Base-by-base conservation (phyloP, 352 stramenopile species). In the Aphanomyces astaci region DNA sequence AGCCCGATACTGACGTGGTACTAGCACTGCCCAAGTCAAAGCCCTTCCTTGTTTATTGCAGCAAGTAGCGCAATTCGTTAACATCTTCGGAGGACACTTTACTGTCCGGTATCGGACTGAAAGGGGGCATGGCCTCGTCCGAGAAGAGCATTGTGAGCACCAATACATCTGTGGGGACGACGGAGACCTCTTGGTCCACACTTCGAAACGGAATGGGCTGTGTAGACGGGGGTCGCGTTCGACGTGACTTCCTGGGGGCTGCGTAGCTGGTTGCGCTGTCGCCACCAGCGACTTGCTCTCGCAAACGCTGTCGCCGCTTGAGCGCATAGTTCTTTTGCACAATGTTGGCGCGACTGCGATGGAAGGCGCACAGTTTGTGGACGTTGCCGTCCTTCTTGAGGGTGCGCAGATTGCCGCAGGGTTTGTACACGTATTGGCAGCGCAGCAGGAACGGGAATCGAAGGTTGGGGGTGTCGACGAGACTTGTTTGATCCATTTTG, bases 291-390 rank as follows among this genome's bases (percentile, higher is more conserved):
- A 15, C 36, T 43, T 43, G 48, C 2, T 55, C 48, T 10, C 60
- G 32, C 17, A 66, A 27, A n/a, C 52, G 25, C n/a, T 66, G 60
- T 0, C 60, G 32, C 19, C 60, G 60, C 48, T 66, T 66, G 48
- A 36, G 56, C 13, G 60, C 60, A n/a, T 66, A 66, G 17, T 55
- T 55, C 32, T 66, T 66, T 66, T 66, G 60, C 2, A 66, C 40
- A 24, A 27, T 53, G 48, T 66, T 66, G 60, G 60, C 60, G 13
- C 40, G 46, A 28, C 17, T 33, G 28, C 60, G 60, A 28, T 66
- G 60, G 25, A 60, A 66, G 13, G 56, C 60, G 25, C 60, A 66
- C 28, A 66, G 43, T 30, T 43, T 66, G 48, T 66, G 60, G 11
- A 39, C 19, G 11, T 66, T 36, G 48, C 60, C 60, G 48, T 66